Evolutionary conservation across 108 stramenopile species (phyloP).

Genomic region (Conticribra guillardii): DNA sequence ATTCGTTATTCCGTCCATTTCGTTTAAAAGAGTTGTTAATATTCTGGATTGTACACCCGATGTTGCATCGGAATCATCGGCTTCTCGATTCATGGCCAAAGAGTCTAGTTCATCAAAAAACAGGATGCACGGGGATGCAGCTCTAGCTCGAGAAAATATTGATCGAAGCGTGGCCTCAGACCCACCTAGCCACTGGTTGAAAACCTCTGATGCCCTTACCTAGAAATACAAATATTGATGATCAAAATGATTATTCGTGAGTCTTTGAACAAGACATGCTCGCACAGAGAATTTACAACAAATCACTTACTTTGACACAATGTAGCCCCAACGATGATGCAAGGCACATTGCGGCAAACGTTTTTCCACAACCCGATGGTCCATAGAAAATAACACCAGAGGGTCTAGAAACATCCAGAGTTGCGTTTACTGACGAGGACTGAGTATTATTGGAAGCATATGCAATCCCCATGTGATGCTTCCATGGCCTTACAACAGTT

Average conservation of each 20-base stretch:
- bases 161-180: conserved; percentile 93
- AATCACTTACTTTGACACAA: conserved; percentile 55
- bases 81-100: conserved; percentile 84
- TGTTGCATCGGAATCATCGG: conserved; percentile 68
- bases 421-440: conserved; percentile 11
- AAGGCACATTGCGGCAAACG: conserved; percentile 70
- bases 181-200: conserved; percentile 97
- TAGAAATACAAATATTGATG: conserved; percentile 20
- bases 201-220: conserved; percentile 87
- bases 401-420: conserved; percentile 60
- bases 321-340: conserved; percentile 73
- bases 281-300: too few relatives aligned
- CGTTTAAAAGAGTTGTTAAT: conserved; percentile 81
- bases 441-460: conserved; percentile 16
- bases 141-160: conserved; percentile 78
- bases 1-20: conserved; percentile 81
- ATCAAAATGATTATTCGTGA: too few relatives aligned
- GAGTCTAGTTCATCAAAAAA: conserved; percentile 99
- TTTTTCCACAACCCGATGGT: conserved; percentile 78
- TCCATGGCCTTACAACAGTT: conserved; percentile 81
- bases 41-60: conserved; percentile 65
- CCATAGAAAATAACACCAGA: conserved; percentile 85
- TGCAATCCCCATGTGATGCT: conserved; percentile 33
- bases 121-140: conserved; percentile 92
- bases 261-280: too few relatives aligned